Conservation (phyloP, 768 basidiomycete genomes). For the Erythrobasidium yunnanense region DNA sequence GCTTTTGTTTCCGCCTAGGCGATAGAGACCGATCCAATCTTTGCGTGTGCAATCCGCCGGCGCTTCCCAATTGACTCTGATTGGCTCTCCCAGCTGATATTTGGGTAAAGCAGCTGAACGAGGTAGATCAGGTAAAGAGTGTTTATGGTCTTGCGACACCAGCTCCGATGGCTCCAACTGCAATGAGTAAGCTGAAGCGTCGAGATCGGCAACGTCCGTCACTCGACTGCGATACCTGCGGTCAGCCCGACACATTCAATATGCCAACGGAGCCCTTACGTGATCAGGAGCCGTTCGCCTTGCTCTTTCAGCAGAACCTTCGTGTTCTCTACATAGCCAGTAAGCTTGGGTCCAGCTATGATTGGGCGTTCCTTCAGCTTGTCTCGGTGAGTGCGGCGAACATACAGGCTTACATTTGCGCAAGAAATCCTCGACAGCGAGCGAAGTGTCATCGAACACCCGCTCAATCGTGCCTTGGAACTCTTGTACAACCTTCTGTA, state of each 20-base stretch:
- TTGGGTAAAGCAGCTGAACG: constrained; percentile 42
- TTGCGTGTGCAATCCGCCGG: constrained; percentile 72
- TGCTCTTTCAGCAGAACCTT: constrained; percentile 83
- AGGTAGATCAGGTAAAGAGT: constrained; percentile 18
- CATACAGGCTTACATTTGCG: constrained; percentile 60
- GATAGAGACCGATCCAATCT: constrained; percentile 77
- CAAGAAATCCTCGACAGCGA: constrained; percentile 85
- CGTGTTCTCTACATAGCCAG: constrained; percentile 84
- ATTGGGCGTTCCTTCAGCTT: neutral
- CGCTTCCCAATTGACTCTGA: constrained; percentile 74
- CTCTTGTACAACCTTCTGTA: constrained; percentile 74
- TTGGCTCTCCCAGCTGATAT: constrained; percentile 85
- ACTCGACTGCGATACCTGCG: constrained; percentile 52
- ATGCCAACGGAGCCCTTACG: constrained; percentile 48
- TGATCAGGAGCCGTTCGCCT: constrained; percentile 78
- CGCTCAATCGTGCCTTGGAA: constrained; percentile 91
- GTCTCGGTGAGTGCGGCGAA: neutral
- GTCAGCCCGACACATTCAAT: constrained; percentile 1
- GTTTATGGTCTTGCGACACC: constrained; percentile 33
- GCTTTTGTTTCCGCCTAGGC: constrained; percentile 72
- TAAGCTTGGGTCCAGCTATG: constrained; percentile 71
- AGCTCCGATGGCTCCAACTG: constrained; percentile 49
- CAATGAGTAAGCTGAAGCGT: constrained; percentile 66
- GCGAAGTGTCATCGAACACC: constrained; percentile 85
- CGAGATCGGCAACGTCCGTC: constrained; percentile 66